Percentiles rank a stretch among this genome's conserved stretches.
Conservation (phyloP, 371 early-diverging fungal species). For the Capniomyces stellatus region DNA sequence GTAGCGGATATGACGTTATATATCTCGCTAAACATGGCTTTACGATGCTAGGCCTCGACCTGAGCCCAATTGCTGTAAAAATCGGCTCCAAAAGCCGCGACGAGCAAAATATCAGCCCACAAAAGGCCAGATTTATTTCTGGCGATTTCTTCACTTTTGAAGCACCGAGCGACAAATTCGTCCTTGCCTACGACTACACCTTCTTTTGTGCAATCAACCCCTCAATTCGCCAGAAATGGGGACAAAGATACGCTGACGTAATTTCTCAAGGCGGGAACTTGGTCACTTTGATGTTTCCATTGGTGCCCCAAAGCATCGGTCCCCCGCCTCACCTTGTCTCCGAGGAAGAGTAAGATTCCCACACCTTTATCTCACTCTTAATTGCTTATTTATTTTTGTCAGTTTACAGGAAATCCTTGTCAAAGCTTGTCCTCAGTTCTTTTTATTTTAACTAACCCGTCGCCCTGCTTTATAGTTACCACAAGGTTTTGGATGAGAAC, state of each 20-base stretch:
- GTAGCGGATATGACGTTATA: constrained; percentile 60
- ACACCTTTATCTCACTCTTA: too few relatives aligned
- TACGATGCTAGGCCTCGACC: constrained; percentile 47
- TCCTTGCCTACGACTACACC: constrained; percentile 74
- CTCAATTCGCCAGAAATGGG: constrained; percentile 46
- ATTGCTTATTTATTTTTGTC: too few relatives aligned
- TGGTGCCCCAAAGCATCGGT: constrained; percentile 25
- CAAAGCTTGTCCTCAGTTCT: too few relatives aligned
- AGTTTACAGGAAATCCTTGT: too few relatives aligned
- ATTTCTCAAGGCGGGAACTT: constrained; percentile 53
- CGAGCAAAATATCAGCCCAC: constrained; percentile 17
- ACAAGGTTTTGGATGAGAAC: constrained; percentile 24
- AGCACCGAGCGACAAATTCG: constrained; percentile 33
- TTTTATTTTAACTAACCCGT: too few relatives aligned
- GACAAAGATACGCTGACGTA: constrained; percentile 42
- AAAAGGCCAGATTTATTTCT: constrained; percentile 31
- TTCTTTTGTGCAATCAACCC: constrained; percentile 75
- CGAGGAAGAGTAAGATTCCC: constrained; percentile 28
- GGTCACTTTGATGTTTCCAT: constrained; percentile 64
- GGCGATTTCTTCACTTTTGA: constrained; percentile 59
- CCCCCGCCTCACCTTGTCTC: constrained; percentile 50
- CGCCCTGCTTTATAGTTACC: too few relatives aligned
- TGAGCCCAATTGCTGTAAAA: constrained; percentile 44
- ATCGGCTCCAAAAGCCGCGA: constrained; percentile 28
- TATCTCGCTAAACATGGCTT: constrained; percentile 36